Evolutionary conservation across 345 rosid species (phyloP), one percentile per base, ranked within the genome.

Genomic region (Populus deltoides): DNA sequence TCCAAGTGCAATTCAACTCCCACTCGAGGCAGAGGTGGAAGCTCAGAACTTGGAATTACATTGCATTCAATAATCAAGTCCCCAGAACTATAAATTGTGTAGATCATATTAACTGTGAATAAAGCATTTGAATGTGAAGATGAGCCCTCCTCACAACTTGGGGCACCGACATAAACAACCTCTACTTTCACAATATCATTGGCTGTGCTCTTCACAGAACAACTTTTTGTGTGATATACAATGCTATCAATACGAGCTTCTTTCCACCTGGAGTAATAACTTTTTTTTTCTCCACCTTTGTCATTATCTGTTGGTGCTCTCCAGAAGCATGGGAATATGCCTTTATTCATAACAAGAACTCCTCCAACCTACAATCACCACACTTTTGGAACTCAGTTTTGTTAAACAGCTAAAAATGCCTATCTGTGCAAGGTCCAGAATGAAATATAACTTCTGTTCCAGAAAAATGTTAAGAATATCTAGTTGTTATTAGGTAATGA

Each of bases 271-370:
- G 97, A 90, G 85, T 84, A 81, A 77, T 96, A 92, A 84, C 99
- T 93, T 63, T 78, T 61, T 67, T 80, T 85, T 9, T 75, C 97
- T 81, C 99, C 98, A 73, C 99, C 99, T 81, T 92, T 93, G 86
- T 96, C 99, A 76, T 96, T 96, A 82, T 96, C 98, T 17, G 93
- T 92, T 12, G 95, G 97, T 81, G 98, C 99, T 82, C 99, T 86
- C 98, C 99, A 93, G 86, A 96, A 89, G 88, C 97, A 92, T 45
- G 99, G 98, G 63, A 88, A 74, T 79, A 96, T 84, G 83, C 97
- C 92, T 75, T 87, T 87, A 29, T 72, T 88, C 92, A 96, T 81
- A 36, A 96, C 84, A 73, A 87, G 79, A 78, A 88, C 85, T 76
- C 97, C 99, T 79, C 87, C 83, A 72, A 90, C 88, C 99, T 96